Conservation (phyloP, 2,329 filamentous ascomycete genomes). For the Apiospora rasikravindrae region DNA sequence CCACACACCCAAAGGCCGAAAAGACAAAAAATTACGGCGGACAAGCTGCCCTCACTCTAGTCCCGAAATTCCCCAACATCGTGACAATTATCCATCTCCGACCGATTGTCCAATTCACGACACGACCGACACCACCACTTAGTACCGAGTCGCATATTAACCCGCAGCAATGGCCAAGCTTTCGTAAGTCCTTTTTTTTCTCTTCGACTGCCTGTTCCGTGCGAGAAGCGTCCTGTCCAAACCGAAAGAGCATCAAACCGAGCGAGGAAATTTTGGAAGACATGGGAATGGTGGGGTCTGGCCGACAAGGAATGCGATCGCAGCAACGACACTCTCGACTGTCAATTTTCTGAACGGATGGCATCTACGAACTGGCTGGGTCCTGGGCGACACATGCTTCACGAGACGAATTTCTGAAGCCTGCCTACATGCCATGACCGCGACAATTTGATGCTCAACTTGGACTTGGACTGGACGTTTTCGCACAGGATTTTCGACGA, state of each 20-base stretch:
- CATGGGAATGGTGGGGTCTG: slow-evolving; percentile 4
- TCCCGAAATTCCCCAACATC: slow-evolving; percentile 17
- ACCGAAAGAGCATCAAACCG: slow-evolving; percentile 17
- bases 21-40: slow-evolving; percentile 21
- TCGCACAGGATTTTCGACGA: neutral
- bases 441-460: neutral
- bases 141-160: slow-evolving; percentile 31
- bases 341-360: neutral
- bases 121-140: slow-evolving; percentile 23
- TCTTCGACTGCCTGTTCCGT: neutral
- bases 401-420: neutral
- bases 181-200: slow-evolving; percentile 56
- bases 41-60: slow-evolving; percentile 18
- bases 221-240: slow-evolving; percentile 6
- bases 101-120: slow-evolving; percentile 16
- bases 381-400: neutral
- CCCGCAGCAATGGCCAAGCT: slow-evolving; percentile 67
- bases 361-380: neutral
- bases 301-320: neutral
- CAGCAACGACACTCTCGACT: neutral
- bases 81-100: slow-evolving; percentile 17
- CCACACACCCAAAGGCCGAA: slow-evolving; percentile 18
- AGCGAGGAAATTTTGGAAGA: neutral
- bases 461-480: neutral
- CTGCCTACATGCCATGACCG: neutral